Conservation (phyloP, 2,329 filamentous ascomycete species). For the Monilinia fructigena region DNA sequence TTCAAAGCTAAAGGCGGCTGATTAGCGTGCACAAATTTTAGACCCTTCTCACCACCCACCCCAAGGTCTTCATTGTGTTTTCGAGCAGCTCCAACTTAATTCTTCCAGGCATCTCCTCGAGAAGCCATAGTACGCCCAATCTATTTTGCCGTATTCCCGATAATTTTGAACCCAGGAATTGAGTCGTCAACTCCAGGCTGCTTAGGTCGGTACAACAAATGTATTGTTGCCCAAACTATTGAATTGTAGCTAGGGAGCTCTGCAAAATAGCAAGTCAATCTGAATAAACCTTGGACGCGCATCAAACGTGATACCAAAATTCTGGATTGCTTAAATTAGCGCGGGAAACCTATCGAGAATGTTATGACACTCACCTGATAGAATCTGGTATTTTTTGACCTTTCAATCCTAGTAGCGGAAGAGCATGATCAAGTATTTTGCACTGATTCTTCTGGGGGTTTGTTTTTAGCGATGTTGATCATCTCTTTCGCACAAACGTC, state of each 20-base stretch:
- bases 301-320: neutral
- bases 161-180: neutral
- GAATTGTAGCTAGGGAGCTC: neutral
- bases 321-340: neutral
- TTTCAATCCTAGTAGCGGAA: neutral
- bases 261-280: neutral
- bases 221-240: neutral
- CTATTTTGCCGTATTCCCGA: neutral
- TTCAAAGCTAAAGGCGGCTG: neutral
- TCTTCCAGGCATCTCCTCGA: neutral
- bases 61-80: neutral
- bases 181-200: neutral
- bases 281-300: neutral
- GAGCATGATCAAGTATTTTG: neutral
- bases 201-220: neutral
- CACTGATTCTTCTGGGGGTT: neutral
- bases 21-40: neutral
- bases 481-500: neutral
- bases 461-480: neutral
- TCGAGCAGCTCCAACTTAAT: neutral
- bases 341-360: neutral
- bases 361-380: neutral
- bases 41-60: neutral
- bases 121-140: neutral
- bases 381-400: neutral